A percentile compares a stretch with the other conserved stretches of the same genome.
phyloP scores from a whole-genome alignment of 257 asterid genomes.

The Prunella vulgaris region DNA sequence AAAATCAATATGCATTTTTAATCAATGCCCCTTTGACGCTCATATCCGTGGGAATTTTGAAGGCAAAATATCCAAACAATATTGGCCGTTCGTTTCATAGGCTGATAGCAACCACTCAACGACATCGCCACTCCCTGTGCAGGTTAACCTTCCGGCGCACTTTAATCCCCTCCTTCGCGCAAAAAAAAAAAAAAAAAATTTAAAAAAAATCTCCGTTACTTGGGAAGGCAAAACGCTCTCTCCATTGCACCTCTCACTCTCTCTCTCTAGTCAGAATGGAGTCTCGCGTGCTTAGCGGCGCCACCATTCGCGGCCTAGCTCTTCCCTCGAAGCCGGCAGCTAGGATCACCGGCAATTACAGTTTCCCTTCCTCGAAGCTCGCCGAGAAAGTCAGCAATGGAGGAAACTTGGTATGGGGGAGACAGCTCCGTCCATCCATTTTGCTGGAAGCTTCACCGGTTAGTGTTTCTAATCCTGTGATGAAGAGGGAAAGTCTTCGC shows the following conservation, averaged over 20 bases:
- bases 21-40: not conserved
- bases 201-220: not conserved
- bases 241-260: not conserved
- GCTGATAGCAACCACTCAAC: conserved; percentile 42
- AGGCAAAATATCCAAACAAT: conserved; percentile 16
- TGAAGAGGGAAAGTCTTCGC: conserved; percentile 38
- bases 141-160: conserved; percentile 36
- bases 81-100: conserved; percentile 41
- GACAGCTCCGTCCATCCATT: conserved; percentile 73
- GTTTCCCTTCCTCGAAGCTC: conserved; percentile 24
- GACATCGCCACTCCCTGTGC: conserved; percentile 34
- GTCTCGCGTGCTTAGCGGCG: conserved; percentile 87
- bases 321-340: conserved; percentile 43
- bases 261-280: conserved; percentile 54
- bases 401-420: conserved; percentile 61
- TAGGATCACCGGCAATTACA: conserved; percentile 29
- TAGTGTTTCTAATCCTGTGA: conserved; percentile 21
- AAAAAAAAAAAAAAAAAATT: not conserved
- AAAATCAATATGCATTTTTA: not conserved
- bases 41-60: conserved; percentile 5
- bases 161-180: conserved; percentile 6
- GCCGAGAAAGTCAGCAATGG: conserved; percentile 43
- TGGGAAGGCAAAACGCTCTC: not conserved
- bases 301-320: conserved; percentile 58
- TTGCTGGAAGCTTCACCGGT: conserved; percentile 56